Percentiles rank a stretch among this genome's conserved stretches.
These are phyloP conservation scores for Elaeagnus macrophylla DNA, from an alignment of 306 rosid species.

Conservation along the genomic window DNA sequence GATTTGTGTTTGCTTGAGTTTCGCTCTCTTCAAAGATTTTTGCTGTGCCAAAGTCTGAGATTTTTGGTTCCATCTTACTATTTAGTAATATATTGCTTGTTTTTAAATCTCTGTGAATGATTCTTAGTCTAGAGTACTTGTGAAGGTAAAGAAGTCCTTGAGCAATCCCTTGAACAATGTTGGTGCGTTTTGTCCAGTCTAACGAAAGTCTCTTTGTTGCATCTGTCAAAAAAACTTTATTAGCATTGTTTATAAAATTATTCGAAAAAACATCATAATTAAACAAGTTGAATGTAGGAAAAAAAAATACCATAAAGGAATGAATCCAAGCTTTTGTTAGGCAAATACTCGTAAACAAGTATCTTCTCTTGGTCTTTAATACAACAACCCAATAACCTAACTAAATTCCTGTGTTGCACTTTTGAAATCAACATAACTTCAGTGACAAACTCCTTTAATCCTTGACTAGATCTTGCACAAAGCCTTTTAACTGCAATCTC, in stretches of 20 bases:
- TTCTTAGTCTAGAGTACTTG: conserved; percentile 4
- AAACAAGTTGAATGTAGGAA: not conserved
- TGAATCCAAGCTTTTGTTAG: too few relatives aligned
- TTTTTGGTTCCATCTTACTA: too few relatives aligned
- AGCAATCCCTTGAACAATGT: conserved; percentile 3
- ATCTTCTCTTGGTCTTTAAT: too few relatives aligned
- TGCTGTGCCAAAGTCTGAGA: too few relatives aligned
- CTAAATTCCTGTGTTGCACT: not conserved
- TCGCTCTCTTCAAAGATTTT: too few relatives aligned
- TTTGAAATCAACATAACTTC: not conserved
- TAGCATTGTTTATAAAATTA: not conserved
- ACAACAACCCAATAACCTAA: too few relatives aligned
- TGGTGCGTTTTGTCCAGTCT: not conserved
- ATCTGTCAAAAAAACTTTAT: not conserved
- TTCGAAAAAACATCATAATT: not conserved
- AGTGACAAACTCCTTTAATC: not conserved
- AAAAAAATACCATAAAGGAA: too few relatives aligned
- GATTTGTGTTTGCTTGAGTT: too few relatives aligned
- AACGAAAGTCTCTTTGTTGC: conserved; percentile 1
- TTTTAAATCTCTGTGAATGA: conserved; percentile 8
- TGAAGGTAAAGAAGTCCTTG: conserved; percentile 2
- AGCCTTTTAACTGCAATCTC: conserved; percentile 5
- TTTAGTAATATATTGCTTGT: too few relatives aligned
- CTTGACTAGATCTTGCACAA: too few relatives aligned
- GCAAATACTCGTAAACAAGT: too few relatives aligned